Conservation (phyloP, 2,329 filamentous ascomycete genomes). For the Dothiorella sarmentorum region DNA sequence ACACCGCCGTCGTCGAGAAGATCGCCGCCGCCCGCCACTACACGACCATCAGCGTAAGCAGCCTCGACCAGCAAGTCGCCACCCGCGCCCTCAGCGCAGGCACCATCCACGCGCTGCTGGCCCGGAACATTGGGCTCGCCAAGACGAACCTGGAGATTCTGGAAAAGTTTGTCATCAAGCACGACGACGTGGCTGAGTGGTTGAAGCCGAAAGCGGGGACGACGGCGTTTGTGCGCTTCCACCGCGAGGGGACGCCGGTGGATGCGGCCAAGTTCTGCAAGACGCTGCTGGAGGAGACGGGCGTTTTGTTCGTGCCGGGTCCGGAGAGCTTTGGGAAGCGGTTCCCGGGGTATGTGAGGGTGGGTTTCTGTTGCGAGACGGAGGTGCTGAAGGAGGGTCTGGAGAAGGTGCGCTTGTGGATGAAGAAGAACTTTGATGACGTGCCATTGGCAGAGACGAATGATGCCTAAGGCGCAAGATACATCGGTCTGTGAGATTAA, state of each 20-base stretch:
- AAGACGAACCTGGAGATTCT: conserved; percentile 64
- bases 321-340: conserved; percentile 72
- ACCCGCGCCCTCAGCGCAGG: conserved; percentile 65
- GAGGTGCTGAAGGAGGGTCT: conserved; percentile 65
- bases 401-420: conserved; percentile 51
- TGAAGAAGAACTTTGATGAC: conserved; percentile 55
- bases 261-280: conserved; percentile 71
- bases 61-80: conserved; percentile 75
- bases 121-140: conserved; percentile 63
- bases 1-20: conserved; percentile 58
- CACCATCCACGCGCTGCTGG: conserved; percentile 62
- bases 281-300: conserved; percentile 63
- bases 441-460: conserved; percentile 38
- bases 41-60: conserved; percentile 82
- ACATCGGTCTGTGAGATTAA: no score
- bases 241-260: conserved; percentile 57
- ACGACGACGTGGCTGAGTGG: conserved; percentile 65
- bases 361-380: conserved; percentile 73
- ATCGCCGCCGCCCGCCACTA: conserved; percentile 70
- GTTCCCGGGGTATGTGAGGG: conserved; percentile 67
- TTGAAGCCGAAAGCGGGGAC: conserved; percentile 74
- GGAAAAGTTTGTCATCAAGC: conserved; percentile 63
- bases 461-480: not conserved
- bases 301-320: conserved; percentile 73
- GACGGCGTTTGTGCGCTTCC: conserved; percentile 72